phyloP scores from a whole-genome alignment of 805 yeast species.

The Debaryomyces maramus region DNA sequence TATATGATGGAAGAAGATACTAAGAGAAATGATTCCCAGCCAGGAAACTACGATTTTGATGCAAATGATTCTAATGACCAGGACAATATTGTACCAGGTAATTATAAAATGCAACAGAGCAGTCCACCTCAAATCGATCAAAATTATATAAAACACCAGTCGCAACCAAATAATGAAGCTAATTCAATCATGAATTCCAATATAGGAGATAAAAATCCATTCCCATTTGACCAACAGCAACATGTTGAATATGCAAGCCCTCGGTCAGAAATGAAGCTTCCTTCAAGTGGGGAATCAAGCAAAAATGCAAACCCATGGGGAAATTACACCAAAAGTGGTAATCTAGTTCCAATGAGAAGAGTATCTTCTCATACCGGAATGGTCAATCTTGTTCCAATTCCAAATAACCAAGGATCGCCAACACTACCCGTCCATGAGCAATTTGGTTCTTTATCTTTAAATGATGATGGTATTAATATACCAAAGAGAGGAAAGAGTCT shows the following conservation, averaged over 20 bases:
- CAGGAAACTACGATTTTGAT: conserved; percentile 1
- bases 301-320: conserved; percentile 37
- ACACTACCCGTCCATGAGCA: not conserved
- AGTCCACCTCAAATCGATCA: no score
- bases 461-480: not conserved
- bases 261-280: not conserved
- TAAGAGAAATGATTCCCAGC: no score
- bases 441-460: not conserved
- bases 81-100: conserved; percentile 3
- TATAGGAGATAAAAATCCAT: no score
- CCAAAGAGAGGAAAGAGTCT: not conserved
- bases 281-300: conserved; percentile 2
- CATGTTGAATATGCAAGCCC: not conserved
- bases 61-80: conserved; percentile 1
- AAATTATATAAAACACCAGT: no score
- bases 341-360: conserved; percentile 1
- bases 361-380: conserved; percentile 3
- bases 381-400: not conserved
- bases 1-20: no score
- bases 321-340: conserved; percentile 18
- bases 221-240: no score
- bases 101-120: no score
- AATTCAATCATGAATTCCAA: no score
- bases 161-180: no score
- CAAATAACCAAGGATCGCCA: not conserved